A percentile compares a stretch with the other conserved stretches of the same genome.
These are phyloP conservation scores for Rhodocollybia butyracea DNA, from an alignment of 768 basidiomycete species.

Conservation along the genomic window DNA sequence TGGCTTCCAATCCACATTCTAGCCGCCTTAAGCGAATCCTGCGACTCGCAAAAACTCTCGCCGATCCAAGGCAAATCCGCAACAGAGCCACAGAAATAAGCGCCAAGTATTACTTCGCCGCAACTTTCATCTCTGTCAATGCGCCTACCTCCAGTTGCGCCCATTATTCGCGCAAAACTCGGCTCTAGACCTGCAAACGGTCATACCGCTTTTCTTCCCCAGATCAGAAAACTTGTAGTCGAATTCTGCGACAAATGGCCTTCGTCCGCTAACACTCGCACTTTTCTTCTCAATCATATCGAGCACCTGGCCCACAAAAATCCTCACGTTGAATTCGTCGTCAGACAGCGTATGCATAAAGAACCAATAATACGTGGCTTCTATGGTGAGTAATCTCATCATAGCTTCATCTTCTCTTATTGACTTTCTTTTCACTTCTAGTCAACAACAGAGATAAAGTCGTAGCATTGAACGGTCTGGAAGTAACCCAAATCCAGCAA, in stretches of 20 bases:
- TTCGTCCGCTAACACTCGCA: constrained; percentile 69
- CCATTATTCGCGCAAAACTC: constrained; percentile 42
- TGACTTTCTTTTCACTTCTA: constrained; percentile 28
- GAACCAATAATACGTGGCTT: constrained; percentile 84
- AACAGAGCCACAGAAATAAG: not conserved
- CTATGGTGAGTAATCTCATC: constrained; percentile 52
- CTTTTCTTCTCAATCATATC: constrained; percentile 62
- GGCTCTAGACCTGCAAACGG: constrained; percentile 71
- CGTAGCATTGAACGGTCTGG: constrained; percentile 71
- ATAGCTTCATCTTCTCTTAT: constrained; percentile 15
- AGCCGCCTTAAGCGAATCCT: too few species aligned
- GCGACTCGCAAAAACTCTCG: too few species aligned
- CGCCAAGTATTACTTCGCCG: too few species aligned
- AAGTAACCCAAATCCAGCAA: constrained; percentile 68
- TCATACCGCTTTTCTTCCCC: constrained; percentile 68
- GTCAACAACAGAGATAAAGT: constrained; percentile 90
- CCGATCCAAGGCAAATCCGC: too few species aligned
- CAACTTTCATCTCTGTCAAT: not conserved
- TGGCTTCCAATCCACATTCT: too few species aligned
- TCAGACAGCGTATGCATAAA: constrained; percentile 68
- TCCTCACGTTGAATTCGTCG: constrained; percentile 83
- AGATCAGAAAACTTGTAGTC: constrained; percentile 82
- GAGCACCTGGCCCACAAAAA: constrained; percentile 64
- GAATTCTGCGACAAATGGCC: constrained; percentile 86
- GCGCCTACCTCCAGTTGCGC: constrained; percentile 9